Evolutionary conservation across 768 basidiomycete species (phyloP).

Genomic region (Xerocomus brunneocitrinus): DNA sequence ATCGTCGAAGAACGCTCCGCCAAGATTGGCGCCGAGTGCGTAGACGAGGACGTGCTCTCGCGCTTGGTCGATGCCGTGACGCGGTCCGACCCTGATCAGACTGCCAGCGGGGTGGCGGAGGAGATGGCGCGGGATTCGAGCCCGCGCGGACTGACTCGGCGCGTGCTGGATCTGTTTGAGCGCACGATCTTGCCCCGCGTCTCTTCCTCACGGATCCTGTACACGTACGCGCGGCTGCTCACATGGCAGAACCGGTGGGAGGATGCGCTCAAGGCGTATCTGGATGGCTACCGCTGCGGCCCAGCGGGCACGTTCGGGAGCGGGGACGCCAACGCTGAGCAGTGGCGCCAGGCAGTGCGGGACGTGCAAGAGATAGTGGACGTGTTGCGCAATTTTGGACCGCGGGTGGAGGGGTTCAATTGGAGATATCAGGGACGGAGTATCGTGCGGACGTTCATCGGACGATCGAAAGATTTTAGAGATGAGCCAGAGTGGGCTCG

Average conservation of each 20-base stretch:
- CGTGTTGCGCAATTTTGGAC: conserved; percentile 78
- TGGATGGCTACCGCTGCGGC: conserved; percentile 80
- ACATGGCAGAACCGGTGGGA: conserved; percentile 69
- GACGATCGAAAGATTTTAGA: conserved; percentile 80
- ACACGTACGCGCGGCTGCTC: conserved; percentile 76
- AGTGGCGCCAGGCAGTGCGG: conserved; percentile 69
- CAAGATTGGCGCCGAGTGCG: conserved; percentile 46
- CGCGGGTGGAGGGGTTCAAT: conserved; percentile 51
- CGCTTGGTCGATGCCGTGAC: conserved; percentile 86
- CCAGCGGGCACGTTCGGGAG: conserved; percentile 54
- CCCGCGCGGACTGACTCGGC: conserved; percentile 59
- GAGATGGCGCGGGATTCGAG: conserved; percentile 40
- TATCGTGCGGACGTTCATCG: conserved; percentile 84
- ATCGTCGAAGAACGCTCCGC: conserved; percentile 58
- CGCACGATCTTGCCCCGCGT: conserved; percentile 76
- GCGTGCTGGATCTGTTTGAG: conserved; percentile 71
- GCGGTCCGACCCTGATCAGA: conserved; percentile 38
- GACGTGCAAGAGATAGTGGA: conserved; percentile 86
- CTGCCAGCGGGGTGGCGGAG: conserved; percentile 12
- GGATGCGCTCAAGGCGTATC: conserved; percentile 74
- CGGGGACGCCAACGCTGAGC: conserved; percentile 61
- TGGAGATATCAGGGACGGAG: conserved; percentile 89
- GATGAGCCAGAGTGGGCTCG: conserved; percentile 82
- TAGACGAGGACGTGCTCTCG: conserved; percentile 87
- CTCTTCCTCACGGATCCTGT: conserved; percentile 74